Percentiles rank a stretch among this genome's conserved stretches.
phyloP scores from a whole-genome alignment of 306 rosid genomes.

The Prunus padus region DNA sequence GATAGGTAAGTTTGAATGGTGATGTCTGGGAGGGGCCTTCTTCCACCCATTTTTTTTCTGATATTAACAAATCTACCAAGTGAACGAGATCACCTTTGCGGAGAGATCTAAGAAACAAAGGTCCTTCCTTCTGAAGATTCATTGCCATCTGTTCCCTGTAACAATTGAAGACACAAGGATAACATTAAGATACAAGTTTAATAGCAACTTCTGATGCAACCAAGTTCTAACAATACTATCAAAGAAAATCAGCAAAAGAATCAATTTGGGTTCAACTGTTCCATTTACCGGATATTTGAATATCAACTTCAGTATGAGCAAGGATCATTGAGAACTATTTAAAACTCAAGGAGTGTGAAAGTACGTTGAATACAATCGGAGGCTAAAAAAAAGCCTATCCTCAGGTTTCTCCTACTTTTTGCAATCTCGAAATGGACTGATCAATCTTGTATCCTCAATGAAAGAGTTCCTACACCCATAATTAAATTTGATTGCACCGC shows the following conservation, averaged over 20 bases:
- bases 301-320: too few relatives aligned
- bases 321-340: neutral
- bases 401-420: neutral
- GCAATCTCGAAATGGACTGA: neutral
- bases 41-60: conserved; percentile 76
- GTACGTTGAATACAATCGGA: neutral
- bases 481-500: neutral
- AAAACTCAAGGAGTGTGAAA: neutral
- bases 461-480: neutral
- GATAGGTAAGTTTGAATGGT: conserved; percentile 51
- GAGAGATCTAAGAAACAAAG: conserved; percentile 40
- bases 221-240: neutral
- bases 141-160: conserved; percentile 65
- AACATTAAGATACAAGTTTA: neutral
- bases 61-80: conserved; percentile 61
- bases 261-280: neutral
- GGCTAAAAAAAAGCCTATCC: neutral
- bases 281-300: neutral
- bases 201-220: conserved; percentile 1
- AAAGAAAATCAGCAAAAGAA: neutral
- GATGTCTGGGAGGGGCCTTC: conserved; percentile 49
- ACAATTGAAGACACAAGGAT: conserved; percentile 19
- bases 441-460: neutral
- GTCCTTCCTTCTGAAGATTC: conserved; percentile 57
- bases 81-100: conserved; percentile 45